A percentile compares a stretch with the other conserved stretches of the same genome.
phyloP scores from a whole-genome alignment of 2,329 filamentous ascomycete genomes.

The Tolypocladium tropicale region DNA sequence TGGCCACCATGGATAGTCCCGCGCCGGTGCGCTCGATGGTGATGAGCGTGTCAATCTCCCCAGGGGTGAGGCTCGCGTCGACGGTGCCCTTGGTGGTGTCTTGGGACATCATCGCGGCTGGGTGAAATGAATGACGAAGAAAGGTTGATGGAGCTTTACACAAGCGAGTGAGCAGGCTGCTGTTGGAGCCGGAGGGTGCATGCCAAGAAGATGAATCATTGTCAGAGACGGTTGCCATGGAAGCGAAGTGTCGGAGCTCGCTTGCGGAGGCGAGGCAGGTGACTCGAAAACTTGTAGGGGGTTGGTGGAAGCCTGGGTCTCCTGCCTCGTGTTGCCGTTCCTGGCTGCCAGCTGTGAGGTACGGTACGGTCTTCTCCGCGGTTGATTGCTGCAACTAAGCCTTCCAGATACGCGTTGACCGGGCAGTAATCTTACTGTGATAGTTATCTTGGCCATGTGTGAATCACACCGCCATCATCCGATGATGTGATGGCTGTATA shows the following conservation, averaged over 20 bases:
- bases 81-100: background rate
- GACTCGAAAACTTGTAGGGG: background rate
- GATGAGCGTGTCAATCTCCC: conserved; percentile 34
- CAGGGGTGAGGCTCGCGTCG: conserved; percentile 16
- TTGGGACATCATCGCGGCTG: background rate
- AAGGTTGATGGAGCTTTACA: background rate
- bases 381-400: too few species aligned
- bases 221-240: background rate
- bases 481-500: background rate
- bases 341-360: background rate
- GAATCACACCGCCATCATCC: background rate
- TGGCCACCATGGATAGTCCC: conserved; percentile 40
- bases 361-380: too few species aligned
- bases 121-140: too few species aligned
- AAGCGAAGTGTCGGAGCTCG: too few species aligned
- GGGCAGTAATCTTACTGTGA: too few species aligned
- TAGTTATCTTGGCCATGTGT: background rate
- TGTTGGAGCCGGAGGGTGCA: background rate
- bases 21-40: conserved; percentile 43
- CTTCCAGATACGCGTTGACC: too few species aligned
- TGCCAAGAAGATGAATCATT: background rate
- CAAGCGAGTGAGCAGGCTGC: background rate
- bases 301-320: background rate
- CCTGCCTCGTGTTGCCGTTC: background rate
- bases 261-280: background rate